phyloP scores from a whole-genome alignment of 108 stramenopile genomes.

The Nitzschia sp. region DNA sequence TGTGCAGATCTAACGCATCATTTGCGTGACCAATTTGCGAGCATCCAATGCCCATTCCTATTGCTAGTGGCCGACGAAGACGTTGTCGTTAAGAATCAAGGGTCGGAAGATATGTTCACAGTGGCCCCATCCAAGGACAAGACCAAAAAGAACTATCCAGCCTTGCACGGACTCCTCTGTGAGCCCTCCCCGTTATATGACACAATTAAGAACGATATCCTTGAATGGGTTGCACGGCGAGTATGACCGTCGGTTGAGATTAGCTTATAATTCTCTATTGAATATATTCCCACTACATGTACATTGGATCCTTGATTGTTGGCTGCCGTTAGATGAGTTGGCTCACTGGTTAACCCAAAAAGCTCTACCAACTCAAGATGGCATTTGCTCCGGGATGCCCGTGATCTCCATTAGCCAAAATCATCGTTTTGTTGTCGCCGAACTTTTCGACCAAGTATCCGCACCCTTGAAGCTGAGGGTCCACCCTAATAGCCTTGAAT shows the following conservation, averaged over 20 bases:
- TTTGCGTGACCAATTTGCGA: conserved; percentile 36
- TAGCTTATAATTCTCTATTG: neutral
- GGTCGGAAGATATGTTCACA: conserved; percentile 51
- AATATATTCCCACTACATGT: no score
- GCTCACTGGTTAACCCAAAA: neutral
- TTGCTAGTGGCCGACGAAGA: conserved; percentile 78
- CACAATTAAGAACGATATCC: conserved; percentile 63
- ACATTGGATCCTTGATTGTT: no score
- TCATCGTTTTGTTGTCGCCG: conserved; percentile 20
- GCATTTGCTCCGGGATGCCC: conserved; percentile 6
- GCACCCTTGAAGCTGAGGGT: conserved; percentile 3
- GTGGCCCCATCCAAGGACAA: conserved; percentile 58
- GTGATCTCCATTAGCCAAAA: conserved; percentile 2
- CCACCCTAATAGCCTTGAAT: neutral
- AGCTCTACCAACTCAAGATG: conserved; percentile 2
- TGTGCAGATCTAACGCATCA: conserved; percentile 65
- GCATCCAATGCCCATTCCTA: conserved; percentile 55
- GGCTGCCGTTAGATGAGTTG: no score
- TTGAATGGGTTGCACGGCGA: conserved; percentile 53
- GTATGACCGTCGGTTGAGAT: conserved; percentile 6
- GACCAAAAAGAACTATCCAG: conserved; percentile 71
- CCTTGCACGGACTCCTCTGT: conserved; percentile 79
- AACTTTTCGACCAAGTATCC: conserved; percentile 4
- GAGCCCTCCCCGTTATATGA: conserved; percentile 75
- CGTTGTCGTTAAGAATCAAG: conserved; percentile 77